Base-by-base conservation (phyloP, 2,329 filamentous ascomycete genomes). In the Xylariaceae sp. region DNA sequence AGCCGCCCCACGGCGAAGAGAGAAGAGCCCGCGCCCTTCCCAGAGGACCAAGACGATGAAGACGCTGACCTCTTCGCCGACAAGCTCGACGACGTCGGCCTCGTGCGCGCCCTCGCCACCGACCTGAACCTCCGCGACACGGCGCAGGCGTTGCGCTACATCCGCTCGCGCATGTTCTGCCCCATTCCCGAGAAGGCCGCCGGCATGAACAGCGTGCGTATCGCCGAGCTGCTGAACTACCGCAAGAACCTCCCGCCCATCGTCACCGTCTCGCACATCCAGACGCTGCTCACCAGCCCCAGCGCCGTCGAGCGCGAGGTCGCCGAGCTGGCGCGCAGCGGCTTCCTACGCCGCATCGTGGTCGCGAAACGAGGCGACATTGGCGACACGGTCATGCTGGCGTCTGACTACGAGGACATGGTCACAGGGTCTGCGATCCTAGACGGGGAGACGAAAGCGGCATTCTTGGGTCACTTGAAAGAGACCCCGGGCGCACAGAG, bases 251-350 rank as follows among this genome's bases (percentile, higher is more conserved):
- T 87, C 30, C 82, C 86, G 9, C 79, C 79, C 0, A 67, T 88
- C 17, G 78, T 85, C 4, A 83, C 80, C 0, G 61, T 81, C 16
- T 75, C 80, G 2, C 85, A 89, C 57, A 60, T 89, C 6, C 76
- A 83, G 47, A 76, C 82, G 1, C 62, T 88, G 2, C 69, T 85
- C 34, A 64, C 64, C 9, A 80, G 77, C 2, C 78, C 83, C 2
- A 86, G 83, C 0, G 69, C 67, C 2, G 79, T 79, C 1, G 85
- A 89, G 61, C 70, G 85, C 34, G 84, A 87, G 57, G 71, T 85
- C 16, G 81, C 76, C 3, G 73, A 80, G 52, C 68, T 88, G 28
- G 62, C 76, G 15, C 66, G 70, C 11, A 68, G 66, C 9, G 83
- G 84, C 0, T 64, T 73, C 4, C 45, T 88, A 34, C 68, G 82